A percentile compares a stretch with the other conserved stretches of the same genome.
Evolutionary conservation across 495 filamentous ascomycete genomes (phyloP).

Genomic region (Penicillium subrubescens): DNA sequence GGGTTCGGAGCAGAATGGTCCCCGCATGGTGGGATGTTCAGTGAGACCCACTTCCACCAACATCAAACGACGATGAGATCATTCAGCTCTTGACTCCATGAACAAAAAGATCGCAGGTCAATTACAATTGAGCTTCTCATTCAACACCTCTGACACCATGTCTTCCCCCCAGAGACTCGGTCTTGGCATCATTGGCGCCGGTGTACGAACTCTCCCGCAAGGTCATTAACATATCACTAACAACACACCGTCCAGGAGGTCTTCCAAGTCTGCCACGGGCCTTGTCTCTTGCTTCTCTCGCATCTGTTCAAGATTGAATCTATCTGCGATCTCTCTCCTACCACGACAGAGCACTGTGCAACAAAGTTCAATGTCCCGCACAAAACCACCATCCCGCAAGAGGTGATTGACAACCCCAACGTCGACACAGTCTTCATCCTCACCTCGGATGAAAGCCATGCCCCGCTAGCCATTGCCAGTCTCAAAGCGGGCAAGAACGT

Average conservation of each 20-base stretch:
- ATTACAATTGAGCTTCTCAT: not conserved
- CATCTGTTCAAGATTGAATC: conserved; percentile 37
- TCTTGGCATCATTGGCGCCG: conserved; percentile 45
- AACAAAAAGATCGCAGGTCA: not conserved
- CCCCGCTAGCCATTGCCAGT: conserved; percentile 32
- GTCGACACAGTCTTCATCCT: conserved; percentile 51
- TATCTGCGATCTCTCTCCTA: conserved; percentile 45
- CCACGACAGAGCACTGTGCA: conserved; percentile 33
- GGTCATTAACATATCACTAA: not conserved
- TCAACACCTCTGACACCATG: not conserved
- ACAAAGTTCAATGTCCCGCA: conserved; percentile 26
- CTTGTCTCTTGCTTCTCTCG: conserved; percentile 40
- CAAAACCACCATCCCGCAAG: conserved; percentile 24
- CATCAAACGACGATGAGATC: not conserved
- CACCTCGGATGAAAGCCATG: conserved; percentile 48
- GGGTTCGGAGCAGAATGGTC: not conserved
- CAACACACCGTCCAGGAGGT: conserved; percentile 29
- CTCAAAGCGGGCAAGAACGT: conserved; percentile 44
- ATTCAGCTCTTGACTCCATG: not conserved
- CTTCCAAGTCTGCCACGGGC: conserved; percentile 51
- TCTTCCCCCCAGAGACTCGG: conserved; percentile 10
- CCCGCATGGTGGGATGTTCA: conserved; percentile 3
- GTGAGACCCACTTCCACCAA: conserved; percentile 1
- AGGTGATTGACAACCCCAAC: conserved; percentile 31
- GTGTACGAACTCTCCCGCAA: conserved; percentile 21